Percentiles rank a stretch among this genome's conserved stretches.
Evolutionary conservation across 345 rosid genomes (phyloP).

Genomic region (Arabidopsis suecica): DNA sequence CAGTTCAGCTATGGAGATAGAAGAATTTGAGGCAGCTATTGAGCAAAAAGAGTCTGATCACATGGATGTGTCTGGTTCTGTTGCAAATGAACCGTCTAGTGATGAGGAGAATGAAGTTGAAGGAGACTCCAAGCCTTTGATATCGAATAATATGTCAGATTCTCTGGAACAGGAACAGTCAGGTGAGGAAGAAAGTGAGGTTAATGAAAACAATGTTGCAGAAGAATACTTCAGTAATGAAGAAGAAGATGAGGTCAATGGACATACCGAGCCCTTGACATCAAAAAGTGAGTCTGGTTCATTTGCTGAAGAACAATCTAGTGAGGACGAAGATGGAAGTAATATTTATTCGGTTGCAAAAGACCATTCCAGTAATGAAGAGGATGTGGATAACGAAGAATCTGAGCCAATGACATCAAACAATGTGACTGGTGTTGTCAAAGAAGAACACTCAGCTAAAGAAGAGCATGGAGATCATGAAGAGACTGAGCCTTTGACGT

Average conservation of each 20-base stretch:
- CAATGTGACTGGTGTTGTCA: slow-evolving; percentile 24
- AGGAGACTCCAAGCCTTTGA: slow-evolving; percentile 46
- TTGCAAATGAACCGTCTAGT: slow-evolving; percentile 46
- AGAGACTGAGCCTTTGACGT: slow-evolving; percentile 26
- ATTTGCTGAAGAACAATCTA: slow-evolving; percentile 29
- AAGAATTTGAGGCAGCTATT: slow-evolving; percentile 28
- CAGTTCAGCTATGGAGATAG: slow-evolving; percentile 28
- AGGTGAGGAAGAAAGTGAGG: slow-evolving; percentile 32
- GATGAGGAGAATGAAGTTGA: slow-evolving; percentile 45
- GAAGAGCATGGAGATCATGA: slow-evolving; percentile 29
- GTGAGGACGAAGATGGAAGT: slow-evolving; percentile 37
- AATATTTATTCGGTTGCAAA: slow-evolving; percentile 27
- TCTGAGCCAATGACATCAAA: slow-evolving; percentile 35
- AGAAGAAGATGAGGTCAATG: slow-evolving; percentile 36
- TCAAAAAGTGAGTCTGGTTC: slow-evolving; percentile 26
- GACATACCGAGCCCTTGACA: slow-evolving; percentile 18
- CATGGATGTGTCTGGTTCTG: slow-evolving; percentile 41
- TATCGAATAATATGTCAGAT: slow-evolving; percentile 43
- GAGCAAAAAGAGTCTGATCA: slow-evolving; percentile 33
- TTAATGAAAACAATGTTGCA: slow-evolving; percentile 34
- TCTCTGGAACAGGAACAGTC: slow-evolving; percentile 41
- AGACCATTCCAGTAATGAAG: slow-evolving; percentile 37
- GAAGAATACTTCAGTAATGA: slow-evolving; percentile 45
- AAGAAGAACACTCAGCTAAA: slow-evolving; percentile 31
- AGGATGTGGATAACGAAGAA: slow-evolving; percentile 18